Base-by-base conservation (phyloP, 805 yeast genomes). In the Wickerhamomyces chaumierensis region DNA sequence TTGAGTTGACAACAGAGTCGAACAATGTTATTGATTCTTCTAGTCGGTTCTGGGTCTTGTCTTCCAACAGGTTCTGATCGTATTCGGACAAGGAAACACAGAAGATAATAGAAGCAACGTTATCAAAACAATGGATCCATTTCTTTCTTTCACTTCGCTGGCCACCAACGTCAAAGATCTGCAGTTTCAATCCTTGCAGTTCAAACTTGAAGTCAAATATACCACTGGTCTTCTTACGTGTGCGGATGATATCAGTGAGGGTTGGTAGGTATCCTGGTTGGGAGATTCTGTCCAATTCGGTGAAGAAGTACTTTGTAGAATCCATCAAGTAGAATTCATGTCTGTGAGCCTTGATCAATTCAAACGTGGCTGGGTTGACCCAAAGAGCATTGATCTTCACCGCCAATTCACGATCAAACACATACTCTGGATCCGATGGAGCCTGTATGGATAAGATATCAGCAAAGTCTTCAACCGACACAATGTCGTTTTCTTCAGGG, bases 101-200 rank as follows among this genome's bases (percentile, higher is more conserved):
- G 56, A 87, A 88, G 42, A 88, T 84, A 37, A 88, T 81, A 35
- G 83, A 68, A 0, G 95, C 82, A 27, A 88, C 96, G 49, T 87
- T 86, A 58, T 87, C 95, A 52, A 92, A 92, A 55, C 95, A 85
- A 60, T 92, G 94, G 44, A 92, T 87, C 98, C 98, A 92, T 60
- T 92, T 90, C 53, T 83, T 84, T 39, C 98, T 77, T 63, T 92
- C 98, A 3, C 94, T 78, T 51, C 98, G 69, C 60, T 92, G 98
- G 2, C 96, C 96, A 45, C 96, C 96, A 36, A 88, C 96, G 58
- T 88, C 96, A 53, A 66, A 77, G 49, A 81, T 66, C 49, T 77
- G 83, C 36, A 80, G 62, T 48, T 71, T 69, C 32, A 78, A 56
- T 20, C 75, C 77, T 34, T 82, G 86, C 74, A 87, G 71, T 42